Evolutionary conservation across 2,329 filamentous ascomycete species (phyloP).

Genomic region (Coniosporium tulheliwenetii): DNA sequence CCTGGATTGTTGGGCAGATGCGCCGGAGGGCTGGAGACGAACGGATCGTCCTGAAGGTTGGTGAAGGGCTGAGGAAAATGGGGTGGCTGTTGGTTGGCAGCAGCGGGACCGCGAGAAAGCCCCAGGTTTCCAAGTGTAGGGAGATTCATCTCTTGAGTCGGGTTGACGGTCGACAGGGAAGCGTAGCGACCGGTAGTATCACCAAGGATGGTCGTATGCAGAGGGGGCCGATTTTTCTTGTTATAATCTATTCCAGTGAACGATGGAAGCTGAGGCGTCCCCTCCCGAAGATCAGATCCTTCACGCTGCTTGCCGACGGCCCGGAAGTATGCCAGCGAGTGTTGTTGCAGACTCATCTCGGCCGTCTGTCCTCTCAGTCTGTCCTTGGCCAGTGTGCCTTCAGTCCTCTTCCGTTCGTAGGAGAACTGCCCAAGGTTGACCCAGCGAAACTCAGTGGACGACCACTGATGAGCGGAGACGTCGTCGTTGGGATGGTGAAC

Average conservation of each 20-base stretch:
- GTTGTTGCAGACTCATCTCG: slow-evolving; percentile 14
- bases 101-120: too few species aligned
- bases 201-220: too few species aligned
- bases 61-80: too few species aligned
- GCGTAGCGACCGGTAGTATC: too few species aligned
- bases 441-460: slow-evolving; percentile 22
- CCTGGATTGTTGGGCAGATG: too few species aligned
- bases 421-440: slow-evolving; percentile 28
- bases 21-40: too few species aligned
- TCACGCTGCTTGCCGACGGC: slow-evolving; percentile 24
- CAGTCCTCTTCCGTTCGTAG: slow-evolving; percentile 23
- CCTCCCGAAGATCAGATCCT: neutral
- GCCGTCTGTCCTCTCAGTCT: slow-evolving; percentile 20
- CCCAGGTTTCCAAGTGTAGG: neutral
- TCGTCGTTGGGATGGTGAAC: slow-evolving; percentile 31
- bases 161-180: too few species aligned
- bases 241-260: too few species aligned
- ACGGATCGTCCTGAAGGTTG: too few species aligned
- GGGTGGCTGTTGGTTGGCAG: too few species aligned
- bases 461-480: slow-evolving; percentile 32
- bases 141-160: neutral
- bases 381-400: slow-evolving; percentile 26
- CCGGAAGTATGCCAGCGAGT: slow-evolving; percentile 26
- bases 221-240: too few species aligned
- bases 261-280: too few species aligned